Evolutionary conservation across 805 yeast genomes (phyloP), one percentile per base, ranked within the genome.

Genomic region (Cyberlindnera maritima): DNA sequence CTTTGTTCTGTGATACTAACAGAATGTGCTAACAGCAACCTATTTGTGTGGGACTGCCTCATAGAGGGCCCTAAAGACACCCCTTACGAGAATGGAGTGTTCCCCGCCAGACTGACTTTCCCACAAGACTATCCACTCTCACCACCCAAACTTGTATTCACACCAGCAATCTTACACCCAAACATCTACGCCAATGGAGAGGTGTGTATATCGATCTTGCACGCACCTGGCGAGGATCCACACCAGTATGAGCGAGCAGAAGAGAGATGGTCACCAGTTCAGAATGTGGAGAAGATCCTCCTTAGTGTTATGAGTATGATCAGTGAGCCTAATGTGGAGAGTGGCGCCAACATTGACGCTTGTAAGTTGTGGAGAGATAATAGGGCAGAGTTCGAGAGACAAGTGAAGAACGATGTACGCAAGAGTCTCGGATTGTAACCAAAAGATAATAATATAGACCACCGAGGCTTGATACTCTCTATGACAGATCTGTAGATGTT

Each of bases 241-340:
- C 80, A 90, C 64, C 90, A 85, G 76, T 94, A 94, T 68, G 99
- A 94, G 66, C 69, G 88, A 26, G 96, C 98, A 0, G 95, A 91
- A 57, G 99, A 94, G 68, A 74, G 99, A 55, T 94, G 99, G 99
- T 87, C 96, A 7, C 99, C 99, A 0, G 91, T 94, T 26, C 99
- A 94, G 65, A 87, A 96, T 62, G 91, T 94, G n/a, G 99, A 94
- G 68, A 94, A 94, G 76, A 94, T 94, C 50, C 71, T 94, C 51
- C 69, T 94, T 49, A 85, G 96, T 65, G 98, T 94, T 19, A 81
- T 91, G 76, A 87, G 96, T 60, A 91, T 94, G 97, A 74, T 94
- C 50, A 96, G 97, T 21, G 96, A 94, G 66, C 98, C 99, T 3
- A 94, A 94, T 62, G 85, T 88, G 28, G 97, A 92, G 65, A 86